These are phyloP conservation scores for Albatrellus sp. DNA, from an alignment of 1,284 basidiomycete genomes.

Conservation along the genomic window DNA sequence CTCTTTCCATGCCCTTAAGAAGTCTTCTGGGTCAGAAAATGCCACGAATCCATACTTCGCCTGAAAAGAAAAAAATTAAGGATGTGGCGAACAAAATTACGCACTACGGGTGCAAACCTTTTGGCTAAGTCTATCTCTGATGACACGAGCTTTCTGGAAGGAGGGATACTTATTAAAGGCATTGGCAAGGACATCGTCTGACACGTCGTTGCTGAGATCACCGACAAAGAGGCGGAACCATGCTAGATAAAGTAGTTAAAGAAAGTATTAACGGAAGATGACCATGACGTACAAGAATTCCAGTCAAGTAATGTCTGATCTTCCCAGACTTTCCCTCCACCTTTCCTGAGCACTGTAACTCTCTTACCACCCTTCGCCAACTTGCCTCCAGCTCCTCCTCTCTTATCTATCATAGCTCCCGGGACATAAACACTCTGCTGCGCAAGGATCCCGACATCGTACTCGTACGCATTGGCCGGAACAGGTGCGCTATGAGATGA, in stretches of 20 bases:
- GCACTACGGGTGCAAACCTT: constrained; percentile 39
- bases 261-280: constrained; percentile 3
- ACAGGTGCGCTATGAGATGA: constrained; percentile 58
- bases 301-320: constrained; percentile 95
- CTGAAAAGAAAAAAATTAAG: constrained; percentile 34
- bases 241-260: constrained; percentile 32
- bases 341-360: constrained; percentile 89
- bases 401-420: constrained; percentile 77
- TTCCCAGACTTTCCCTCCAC: constrained; percentile 94
- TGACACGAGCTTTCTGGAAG: constrained; percentile 91
- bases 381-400: constrained; percentile 73
- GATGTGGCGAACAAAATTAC: neutral
- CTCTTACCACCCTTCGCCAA: constrained; percentile 85
- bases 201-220: constrained; percentile 96
- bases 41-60: constrained; percentile 97
- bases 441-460: constrained; percentile 76
- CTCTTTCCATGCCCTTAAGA: constrained; percentile 97
- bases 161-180: constrained; percentile 90
- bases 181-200: constrained; percentile 84
- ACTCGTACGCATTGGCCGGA: constrained; percentile 81
- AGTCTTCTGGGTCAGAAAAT: constrained; percentile 98
- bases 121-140: constrained; percentile 82
- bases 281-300: constrained; percentile 73
- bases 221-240: constrained; percentile 99
- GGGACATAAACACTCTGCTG: constrained; percentile 84